Base-by-base conservation (phyloP, 1,139 yeast species). In the Yamadazyma sp. region DNA sequence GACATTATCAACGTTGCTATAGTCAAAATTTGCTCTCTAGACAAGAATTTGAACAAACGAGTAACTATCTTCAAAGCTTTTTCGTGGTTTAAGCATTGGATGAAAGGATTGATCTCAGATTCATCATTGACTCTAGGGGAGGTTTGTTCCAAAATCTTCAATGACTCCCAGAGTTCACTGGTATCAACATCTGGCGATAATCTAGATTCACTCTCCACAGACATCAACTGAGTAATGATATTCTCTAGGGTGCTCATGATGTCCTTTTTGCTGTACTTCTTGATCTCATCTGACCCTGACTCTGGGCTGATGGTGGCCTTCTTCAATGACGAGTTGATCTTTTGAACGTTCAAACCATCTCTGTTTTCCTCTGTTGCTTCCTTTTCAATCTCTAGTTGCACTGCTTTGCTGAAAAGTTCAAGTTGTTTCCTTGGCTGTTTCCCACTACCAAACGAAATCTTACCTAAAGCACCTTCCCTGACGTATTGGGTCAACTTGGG, bases 401-500 rank as follows among this genome's bases (percentile, higher is more conserved):
- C 76, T 6, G 76, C 82, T 52, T 73, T 77, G 44, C 77, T 73
- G 47, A 74, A 75, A 42, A 89, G 75, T 49, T 83, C 91, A 56
- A 89, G 73, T 53, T 87, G 91, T 61, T 84, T 91, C 66, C 96
- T 82, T 50, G 97, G 97, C 48, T 86, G 83, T 60, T 87, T 87
- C 50, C 92, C 92, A 41, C 81, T 79, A 45, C 88, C 84, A 48
- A 86, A 75, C 5, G 94, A 80, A 44, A 89, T 85, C 64, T 86
- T 87, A 52, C 98, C 98, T 45, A 91, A 73, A 1, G 96, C 94
- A 51, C 97, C 97, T 56, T 87, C 96, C 53, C 83, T 81, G 37
- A 83, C 81, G 48, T 79, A 73, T 50, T 79, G 85, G 24, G 79
- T 81, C 54, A 77, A 75, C 69, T 83, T 86, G 49, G 95, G 92